Conservation (phyloP, 495 filamentous ascomycete genomes). For the Penicillium herquei region DNA sequence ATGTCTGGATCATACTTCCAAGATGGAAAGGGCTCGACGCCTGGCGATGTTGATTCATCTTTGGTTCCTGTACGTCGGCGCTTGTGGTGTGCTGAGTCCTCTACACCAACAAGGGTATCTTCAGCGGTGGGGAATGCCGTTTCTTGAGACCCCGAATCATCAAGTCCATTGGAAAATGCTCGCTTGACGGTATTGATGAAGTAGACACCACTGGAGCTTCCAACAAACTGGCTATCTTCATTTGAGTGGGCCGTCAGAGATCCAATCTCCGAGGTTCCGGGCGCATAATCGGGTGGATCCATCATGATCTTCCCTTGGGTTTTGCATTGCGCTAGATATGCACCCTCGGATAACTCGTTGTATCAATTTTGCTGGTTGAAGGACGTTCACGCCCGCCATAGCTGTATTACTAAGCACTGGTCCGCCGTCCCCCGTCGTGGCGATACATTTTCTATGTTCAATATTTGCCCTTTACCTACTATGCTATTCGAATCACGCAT, state of each 20-base stretch:
- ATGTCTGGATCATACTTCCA: slow-evolving; percentile 39
- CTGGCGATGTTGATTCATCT: neutral
- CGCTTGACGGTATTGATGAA: slow-evolving; percentile 45
- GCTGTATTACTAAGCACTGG: no score
- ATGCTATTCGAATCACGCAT: no score
- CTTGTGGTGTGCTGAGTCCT: slow-evolving; percentile 24
- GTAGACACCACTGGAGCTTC: slow-evolving; percentile 43
- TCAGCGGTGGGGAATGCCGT: slow-evolving; percentile 37
- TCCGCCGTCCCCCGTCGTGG: no score
- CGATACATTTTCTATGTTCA: no score
- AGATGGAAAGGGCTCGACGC: slow-evolving; percentile 9
- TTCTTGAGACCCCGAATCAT: slow-evolving; percentile 17
- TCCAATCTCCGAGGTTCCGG: slow-evolving; percentile 35
- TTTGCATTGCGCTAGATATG: neutral
- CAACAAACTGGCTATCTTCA: slow-evolving; percentile 44
- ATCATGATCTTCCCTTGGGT: slow-evolving; percentile 14
- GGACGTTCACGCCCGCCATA: no score
- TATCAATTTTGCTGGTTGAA: no score
- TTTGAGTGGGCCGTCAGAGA: slow-evolving; percentile 41
- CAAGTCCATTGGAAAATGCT: slow-evolving; percentile 33
- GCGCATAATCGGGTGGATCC: slow-evolving; percentile 31
- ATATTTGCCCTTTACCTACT: no score
- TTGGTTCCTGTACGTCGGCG: slow-evolving; percentile 16
- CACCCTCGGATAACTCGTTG: no score
- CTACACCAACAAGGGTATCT: slow-evolving; percentile 37